Conservation (phyloP, 2,329 filamentous ascomycete genomes). For the Epichloe hybrida region DNA sequence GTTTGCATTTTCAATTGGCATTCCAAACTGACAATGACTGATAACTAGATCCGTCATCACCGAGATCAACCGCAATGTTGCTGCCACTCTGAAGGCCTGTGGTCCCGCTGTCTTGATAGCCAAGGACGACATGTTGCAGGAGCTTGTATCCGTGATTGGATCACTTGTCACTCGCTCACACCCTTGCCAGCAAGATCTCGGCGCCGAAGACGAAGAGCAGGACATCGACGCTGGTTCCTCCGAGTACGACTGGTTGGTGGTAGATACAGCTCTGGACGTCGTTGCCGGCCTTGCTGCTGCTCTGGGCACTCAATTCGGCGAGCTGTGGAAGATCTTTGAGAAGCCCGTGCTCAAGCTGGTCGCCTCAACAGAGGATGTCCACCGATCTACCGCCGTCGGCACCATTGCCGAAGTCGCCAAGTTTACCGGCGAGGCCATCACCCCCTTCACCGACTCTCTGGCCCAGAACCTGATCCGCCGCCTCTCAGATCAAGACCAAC, state of each 20-base stretch:
- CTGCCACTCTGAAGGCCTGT: constrained; percentile 79
- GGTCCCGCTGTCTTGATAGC: constrained; percentile 74
- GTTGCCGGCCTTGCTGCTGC: constrained; percentile 72
- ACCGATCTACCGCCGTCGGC: constrained; percentile 81
- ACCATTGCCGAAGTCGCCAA: constrained; percentile 84
- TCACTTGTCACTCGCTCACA: constrained; percentile 81
- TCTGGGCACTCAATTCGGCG: constrained; percentile 65
- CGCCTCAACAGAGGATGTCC: constrained; percentile 70
- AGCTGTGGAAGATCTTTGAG: constrained; percentile 94
- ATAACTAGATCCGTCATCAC: constrained; percentile 63
- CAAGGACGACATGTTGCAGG: constrained; percentile 53
- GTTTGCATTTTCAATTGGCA: not conserved
- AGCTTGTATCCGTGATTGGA: constrained; percentile 61
- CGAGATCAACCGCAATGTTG: constrained; percentile 88
- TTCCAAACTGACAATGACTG: not conserved
- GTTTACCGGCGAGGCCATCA: constrained; percentile 69
- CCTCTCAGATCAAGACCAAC: constrained; percentile 74
- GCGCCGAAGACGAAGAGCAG: constrained; percentile 63
- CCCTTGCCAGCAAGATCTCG: constrained; percentile 82
- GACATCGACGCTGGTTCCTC: constrained; percentile 66
- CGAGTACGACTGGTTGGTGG: constrained; percentile 94
- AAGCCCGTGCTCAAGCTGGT: constrained; percentile 82
- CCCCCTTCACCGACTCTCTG: constrained; percentile 64
- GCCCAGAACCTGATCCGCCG: constrained; percentile 75
- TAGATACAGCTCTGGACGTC: constrained; percentile 88